These are phyloP conservation scores for Hypoxylon sp. DNA, from an alignment of 2,329 filamentous ascomycete species.

Conservation along the genomic window DNA sequence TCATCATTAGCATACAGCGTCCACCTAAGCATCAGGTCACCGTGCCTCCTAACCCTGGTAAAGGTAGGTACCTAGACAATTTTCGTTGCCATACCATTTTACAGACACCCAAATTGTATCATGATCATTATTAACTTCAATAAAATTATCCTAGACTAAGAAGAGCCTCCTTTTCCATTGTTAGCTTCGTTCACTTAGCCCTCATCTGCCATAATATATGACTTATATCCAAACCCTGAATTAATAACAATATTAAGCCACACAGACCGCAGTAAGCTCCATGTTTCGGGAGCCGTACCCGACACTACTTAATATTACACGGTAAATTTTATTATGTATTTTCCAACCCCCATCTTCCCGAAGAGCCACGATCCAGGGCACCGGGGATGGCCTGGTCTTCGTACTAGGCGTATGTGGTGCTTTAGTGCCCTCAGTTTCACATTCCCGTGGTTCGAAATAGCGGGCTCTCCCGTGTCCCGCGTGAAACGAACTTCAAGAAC, in stretches of 20 bases:
- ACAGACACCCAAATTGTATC: not conserved
- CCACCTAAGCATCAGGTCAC: conserved; percentile 1
- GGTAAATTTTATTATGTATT: conserved; percentile 31
- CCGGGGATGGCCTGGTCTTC: conserved; percentile 33
- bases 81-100: not conserved
- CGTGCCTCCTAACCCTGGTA: conserved; percentile 1
- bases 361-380: conserved; percentile 35
- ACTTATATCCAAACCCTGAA: conserved; percentile 22
- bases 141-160: not conserved
- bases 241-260: conserved; percentile 34
- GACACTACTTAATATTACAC: conserved; percentile 30
- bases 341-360: conserved; percentile 33
- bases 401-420: conserved; percentile 21
- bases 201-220: conserved; percentile 10
- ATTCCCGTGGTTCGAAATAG: conserved; percentile 29
- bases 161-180: conserved; percentile 10
- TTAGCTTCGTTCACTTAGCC: not conserved
- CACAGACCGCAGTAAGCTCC: conserved; percentile 28
- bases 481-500: conserved; percentile 29
- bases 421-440: conserved; percentile 28
- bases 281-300: conserved; percentile 28
- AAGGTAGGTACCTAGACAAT: not conserved
- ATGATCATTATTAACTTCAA: not conserved
- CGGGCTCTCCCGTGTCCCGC: conserved; percentile 39
- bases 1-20: conserved; percentile 4